Conservation (phyloP, 2,329 filamentous ascomycete species). For the Trichoderma atroviride region DNA sequence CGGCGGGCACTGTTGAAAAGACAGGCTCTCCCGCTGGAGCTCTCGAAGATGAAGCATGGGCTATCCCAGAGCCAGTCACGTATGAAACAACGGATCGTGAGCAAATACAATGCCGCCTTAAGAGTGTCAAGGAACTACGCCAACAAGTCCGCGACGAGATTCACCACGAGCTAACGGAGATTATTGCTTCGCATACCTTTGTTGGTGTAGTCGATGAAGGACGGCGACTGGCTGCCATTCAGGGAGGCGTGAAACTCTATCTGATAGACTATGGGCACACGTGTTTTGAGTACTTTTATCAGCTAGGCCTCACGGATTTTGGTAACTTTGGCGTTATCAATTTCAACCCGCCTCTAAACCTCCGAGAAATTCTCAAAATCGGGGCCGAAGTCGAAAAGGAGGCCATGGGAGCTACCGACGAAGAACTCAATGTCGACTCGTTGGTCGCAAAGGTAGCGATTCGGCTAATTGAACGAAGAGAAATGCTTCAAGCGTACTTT, state of each 20-base stretch:
- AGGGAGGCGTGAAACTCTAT: constrained; percentile 88
- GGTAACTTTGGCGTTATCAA: constrained; percentile 87
- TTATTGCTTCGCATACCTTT: constrained; percentile 87
- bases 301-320: constrained; percentile 91
- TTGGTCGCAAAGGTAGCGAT: constrained; percentile 66
- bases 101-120: constrained; percentile 70
- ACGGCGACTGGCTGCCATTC: constrained; percentile 86
- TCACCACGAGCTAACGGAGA: constrained; percentile 83
- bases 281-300: constrained; percentile 91
- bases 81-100: constrained; percentile 76
- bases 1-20: constrained; percentile 48
- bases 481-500: constrained; percentile 95
- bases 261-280: constrained; percentile 90
- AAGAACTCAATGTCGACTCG: constrained; percentile 66
- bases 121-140: constrained; percentile 84
- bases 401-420: constrained; percentile 44
- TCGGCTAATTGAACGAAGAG: constrained; percentile 73
- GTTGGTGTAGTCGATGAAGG: constrained; percentile 89
- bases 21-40: constrained; percentile 21
- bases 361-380: constrained; percentile 71
- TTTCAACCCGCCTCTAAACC: constrained; percentile 73
- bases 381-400: constrained; percentile 72
- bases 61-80: constrained; percentile 55
- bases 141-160: constrained; percentile 77
- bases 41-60: constrained; percentile 41